A percentile compares a stretch with the other conserved stretches of the same genome.
Conservation (phyloP, 371 early-diverging fungal genomes). For the Lichtheimia hyalospora region DNA sequence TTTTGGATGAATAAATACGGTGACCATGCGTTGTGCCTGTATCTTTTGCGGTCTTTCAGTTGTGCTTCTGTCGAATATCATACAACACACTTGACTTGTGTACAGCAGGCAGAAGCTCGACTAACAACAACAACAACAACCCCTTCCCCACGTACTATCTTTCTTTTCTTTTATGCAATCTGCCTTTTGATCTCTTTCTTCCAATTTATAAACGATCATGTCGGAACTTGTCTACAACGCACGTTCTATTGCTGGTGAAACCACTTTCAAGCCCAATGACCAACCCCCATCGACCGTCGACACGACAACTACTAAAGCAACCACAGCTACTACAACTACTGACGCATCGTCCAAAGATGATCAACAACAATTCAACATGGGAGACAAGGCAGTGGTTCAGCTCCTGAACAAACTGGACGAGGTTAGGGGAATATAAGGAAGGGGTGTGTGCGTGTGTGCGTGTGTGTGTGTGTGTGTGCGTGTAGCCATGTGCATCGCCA, state of each 20-base stretch:
- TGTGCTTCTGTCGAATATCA: slow-evolving; percentile 3
- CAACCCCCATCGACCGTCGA: neutral
- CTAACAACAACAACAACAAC: slow-evolving; percentile 1
- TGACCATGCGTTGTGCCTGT: no score
- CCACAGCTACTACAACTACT: neutral
- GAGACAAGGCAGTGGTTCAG: slow-evolving; percentile 13
- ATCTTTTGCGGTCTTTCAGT: neutral
- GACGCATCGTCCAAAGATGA: slow-evolving; percentile 4
- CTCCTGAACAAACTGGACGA: slow-evolving; percentile 25
- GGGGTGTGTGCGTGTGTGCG: no score
- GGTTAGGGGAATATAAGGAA: slow-evolving; percentile 11
- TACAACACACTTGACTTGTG: neutral
- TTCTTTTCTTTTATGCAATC: slow-evolving; percentile 6
- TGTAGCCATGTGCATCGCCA: no score
- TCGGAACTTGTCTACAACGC: slow-evolving; percentile 18
- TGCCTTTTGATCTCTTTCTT: slow-evolving; percentile 4
- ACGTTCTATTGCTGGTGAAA: slow-evolving; percentile 2
- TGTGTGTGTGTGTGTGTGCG: no score
- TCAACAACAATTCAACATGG: slow-evolving; percentile 10
- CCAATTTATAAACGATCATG: slow-evolving; percentile 9
- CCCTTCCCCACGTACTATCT: neutral
- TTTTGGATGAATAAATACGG: no score
- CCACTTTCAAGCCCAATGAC: neutral
- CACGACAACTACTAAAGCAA: neutral
- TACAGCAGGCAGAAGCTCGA: neutral